Conservation (phyloP, 2,329 filamentous ascomycete genomes). For the Botrytis medusae region DNA sequence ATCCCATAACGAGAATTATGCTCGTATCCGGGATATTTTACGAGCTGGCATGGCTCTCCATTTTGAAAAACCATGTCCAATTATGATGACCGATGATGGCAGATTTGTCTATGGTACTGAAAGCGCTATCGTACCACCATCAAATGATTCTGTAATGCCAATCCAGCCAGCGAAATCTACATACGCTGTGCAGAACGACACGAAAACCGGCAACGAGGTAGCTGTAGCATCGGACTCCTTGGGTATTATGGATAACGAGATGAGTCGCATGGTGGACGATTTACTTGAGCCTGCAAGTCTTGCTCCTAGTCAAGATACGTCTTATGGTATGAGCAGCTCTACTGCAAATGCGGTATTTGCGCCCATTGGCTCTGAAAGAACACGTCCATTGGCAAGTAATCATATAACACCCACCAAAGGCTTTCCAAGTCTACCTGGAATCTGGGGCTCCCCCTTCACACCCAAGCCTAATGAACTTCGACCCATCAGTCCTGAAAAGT, state of each 20-base stretch:
- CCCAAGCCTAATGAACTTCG: slow-evolving; percentile 44
- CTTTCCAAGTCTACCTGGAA: slow-evolving; percentile 43
- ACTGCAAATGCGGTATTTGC: slow-evolving; percentile 54
- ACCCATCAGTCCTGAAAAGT: slow-evolving; percentile 42
- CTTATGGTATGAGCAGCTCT: slow-evolving; percentile 55
- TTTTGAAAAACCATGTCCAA: slow-evolving; percentile 44
- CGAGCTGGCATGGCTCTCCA: slow-evolving; percentile 60
- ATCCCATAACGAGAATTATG: slow-evolving; percentile 64
- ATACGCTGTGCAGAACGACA: background rate
- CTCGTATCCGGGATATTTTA: slow-evolving; percentile 62
- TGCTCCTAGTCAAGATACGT: slow-evolving; percentile 45
- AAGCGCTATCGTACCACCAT: background rate
- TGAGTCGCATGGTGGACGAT: slow-evolving; percentile 59
- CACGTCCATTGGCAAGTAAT: slow-evolving; percentile 39
- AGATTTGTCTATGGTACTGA: slow-evolving; percentile 48
- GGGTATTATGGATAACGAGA: slow-evolving; percentile 46
- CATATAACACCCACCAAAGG: slow-evolving; percentile 34
- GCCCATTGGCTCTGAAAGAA: slow-evolving; percentile 40
- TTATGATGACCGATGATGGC: slow-evolving; percentile 45
- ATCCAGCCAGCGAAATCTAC: background rate
- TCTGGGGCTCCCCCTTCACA: slow-evolving; percentile 48
- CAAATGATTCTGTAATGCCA: background rate
- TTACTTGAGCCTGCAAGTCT: slow-evolving; percentile 45
- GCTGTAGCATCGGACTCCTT: slow-evolving; percentile 27
- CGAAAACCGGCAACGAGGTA: background rate